phyloP scores from a whole-genome alignment of 176 grass and related monocot species.

The Tuctoria greenei region DNA sequence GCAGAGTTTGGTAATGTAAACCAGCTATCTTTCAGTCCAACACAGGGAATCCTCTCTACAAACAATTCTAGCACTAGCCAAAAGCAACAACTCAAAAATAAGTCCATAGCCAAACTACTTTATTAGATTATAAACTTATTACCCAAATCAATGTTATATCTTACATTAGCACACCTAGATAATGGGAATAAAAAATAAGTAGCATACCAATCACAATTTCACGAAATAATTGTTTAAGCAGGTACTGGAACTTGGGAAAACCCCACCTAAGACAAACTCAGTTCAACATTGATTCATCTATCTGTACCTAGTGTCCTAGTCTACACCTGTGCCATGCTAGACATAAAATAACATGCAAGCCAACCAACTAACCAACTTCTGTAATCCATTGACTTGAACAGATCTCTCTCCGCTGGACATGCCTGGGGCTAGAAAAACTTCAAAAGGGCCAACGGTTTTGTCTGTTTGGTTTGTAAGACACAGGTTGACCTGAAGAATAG shows the following conservation, averaged over 20 bases:
- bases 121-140: slow-evolving; percentile 1
- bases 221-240: slow-evolving; percentile 21
- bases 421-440: slow-evolving; percentile 74
- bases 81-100: slow-evolving; percentile 15
- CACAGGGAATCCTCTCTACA: neutral
- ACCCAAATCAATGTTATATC: neutral
- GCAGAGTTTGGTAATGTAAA: slow-evolving; percentile 9
- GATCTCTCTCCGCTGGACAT: slow-evolving; percentile 56
- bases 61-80: slow-evolving; percentile 2
- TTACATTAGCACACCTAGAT: slow-evolving; percentile 2
- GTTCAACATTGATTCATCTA: neutral
- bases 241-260: neutral
- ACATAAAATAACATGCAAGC: slow-evolving; percentile 19
- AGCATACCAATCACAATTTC: neutral
- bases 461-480: slow-evolving; percentile 81
- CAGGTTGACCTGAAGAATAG: slow-evolving; percentile 67
- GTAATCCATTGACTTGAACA: slow-evolving; percentile 89
- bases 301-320: neutral
- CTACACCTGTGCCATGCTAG: neutral
- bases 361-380: slow-evolving; percentile 79
- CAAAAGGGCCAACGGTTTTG: slow-evolving; percentile 93
- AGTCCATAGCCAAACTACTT: neutral
- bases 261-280: neutral
- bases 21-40: neutral
- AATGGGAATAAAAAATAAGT: neutral